A percentile compares a stretch with the other conserved stretches of the same genome.
phyloP scores from a whole-genome alignment of 768 basidiomycete species.

The Sarcodon aspratus region DNA sequence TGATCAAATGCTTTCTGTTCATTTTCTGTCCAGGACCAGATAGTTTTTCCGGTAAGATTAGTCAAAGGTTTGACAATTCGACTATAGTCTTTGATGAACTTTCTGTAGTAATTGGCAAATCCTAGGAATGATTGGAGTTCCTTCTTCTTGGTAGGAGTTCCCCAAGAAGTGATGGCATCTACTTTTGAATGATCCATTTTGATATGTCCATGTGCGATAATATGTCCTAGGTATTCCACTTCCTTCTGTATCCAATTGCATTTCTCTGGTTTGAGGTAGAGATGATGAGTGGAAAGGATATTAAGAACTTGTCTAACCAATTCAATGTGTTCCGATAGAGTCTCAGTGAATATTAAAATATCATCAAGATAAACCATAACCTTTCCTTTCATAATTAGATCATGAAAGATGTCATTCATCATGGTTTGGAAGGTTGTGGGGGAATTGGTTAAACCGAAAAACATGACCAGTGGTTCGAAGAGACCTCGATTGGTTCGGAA shows the following conservation, averaged over 20 bases:
- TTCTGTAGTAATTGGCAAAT: conserved; percentile 19
- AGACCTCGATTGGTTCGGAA: conserved; percentile 24
- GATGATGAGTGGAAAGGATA: conserved; percentile 15
- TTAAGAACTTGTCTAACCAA: conserved; percentile 15
- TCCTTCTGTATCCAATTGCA: conserved; percentile 17
- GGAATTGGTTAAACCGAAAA: conserved; percentile 23
- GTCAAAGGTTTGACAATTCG: conserved; percentile 12
- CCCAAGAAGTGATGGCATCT: conserved; percentile 18
- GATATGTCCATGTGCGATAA: conserved; percentile 12
- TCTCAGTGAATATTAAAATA: conserved; percentile 16
- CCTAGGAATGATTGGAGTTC: conserved; percentile 17
- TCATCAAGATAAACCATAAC: conserved; percentile 36
- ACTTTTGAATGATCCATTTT: conserved; percentile 24
- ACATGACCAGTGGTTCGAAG: conserved; percentile 30
- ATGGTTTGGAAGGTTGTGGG: conserved; percentile 24
- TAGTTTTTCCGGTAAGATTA: conserved; percentile 5
- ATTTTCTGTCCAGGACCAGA: conserved; percentile 1
- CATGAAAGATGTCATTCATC: conserved; percentile 20
- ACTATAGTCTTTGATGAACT: conserved; percentile 19
- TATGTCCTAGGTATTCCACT: conserved; percentile 20
- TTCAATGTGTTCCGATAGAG: conserved; percentile 6
- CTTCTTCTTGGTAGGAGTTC: conserved; percentile 6
- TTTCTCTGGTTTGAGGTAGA: conserved; percentile 27
- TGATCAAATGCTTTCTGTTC: conserved; percentile 6
- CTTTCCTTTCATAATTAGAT: conserved; percentile 19